phyloP scores from a whole-genome alignment of 306 rosid species.

The Begonia fuchsioides region DNA sequence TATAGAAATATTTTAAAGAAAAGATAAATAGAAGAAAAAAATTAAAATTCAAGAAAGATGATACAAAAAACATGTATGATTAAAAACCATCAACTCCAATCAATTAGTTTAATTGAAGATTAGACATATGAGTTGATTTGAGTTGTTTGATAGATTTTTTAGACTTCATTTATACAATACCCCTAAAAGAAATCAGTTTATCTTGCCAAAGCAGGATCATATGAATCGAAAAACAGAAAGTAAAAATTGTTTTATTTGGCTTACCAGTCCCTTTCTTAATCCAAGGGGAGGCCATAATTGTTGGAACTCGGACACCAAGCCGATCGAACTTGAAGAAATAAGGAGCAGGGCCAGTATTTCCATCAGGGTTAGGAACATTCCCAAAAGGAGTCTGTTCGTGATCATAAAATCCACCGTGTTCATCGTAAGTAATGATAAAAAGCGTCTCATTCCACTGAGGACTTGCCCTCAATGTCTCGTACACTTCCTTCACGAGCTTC shows the following conservation, averaged over 20 bases:
- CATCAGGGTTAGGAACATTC: constrained; percentile 87
- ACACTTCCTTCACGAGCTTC: constrained; percentile 83
- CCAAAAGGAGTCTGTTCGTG: constrained; percentile 81
- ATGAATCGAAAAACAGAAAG: too few species aligned
- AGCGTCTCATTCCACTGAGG: constrained; percentile 96
- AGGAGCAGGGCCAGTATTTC: constrained; percentile 96
- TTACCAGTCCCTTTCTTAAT: constrained; percentile 92
- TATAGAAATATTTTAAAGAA: too few species aligned
- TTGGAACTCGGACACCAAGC: constrained; percentile 91
- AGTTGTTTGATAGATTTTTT: too few species aligned
- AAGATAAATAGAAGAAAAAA: too few species aligned
- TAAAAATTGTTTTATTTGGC: neutral
- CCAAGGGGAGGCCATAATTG: constrained; percentile 98
- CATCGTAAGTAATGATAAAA: constrained; percentile 78
- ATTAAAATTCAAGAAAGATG: too few species aligned
- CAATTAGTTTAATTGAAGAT: too few species aligned
- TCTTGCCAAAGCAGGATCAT: too few species aligned
- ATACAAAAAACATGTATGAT: too few species aligned
- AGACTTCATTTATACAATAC: too few species aligned
- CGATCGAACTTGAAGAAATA: constrained; percentile 94
- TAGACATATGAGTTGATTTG: too few species aligned
- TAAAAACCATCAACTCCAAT: too few species aligned
- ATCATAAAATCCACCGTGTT: constrained; percentile 92
- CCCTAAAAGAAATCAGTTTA: too few species aligned
- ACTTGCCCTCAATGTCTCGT: constrained; percentile 77